phyloP scores from a whole-genome alignment of 2,329 filamentous ascomycete species.

The Monosporascus sp. region DNA sequence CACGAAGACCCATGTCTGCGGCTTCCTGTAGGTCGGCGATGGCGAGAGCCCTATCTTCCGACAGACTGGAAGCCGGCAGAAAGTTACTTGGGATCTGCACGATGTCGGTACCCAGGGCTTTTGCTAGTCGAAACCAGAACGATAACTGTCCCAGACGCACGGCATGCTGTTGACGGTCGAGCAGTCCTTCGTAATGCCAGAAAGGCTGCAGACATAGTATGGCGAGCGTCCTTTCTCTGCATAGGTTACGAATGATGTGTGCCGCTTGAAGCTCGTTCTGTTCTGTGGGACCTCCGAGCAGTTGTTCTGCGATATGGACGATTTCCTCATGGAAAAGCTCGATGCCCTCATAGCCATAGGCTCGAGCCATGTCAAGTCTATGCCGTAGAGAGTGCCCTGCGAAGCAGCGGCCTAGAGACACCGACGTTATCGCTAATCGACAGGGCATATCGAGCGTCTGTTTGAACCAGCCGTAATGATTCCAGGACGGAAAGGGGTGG shows the following conservation, averaged over 20 bases:
- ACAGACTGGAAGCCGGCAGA: slow-evolving; percentile 42
- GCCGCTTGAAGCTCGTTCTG: slow-evolving; percentile 53
- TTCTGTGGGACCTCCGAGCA: slow-evolving; percentile 34
- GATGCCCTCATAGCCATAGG: slow-evolving; percentile 61
- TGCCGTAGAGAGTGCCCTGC: slow-evolving; percentile 61
- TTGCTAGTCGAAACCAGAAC: slow-evolving; percentile 64
- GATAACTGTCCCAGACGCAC: slow-evolving; percentile 56
- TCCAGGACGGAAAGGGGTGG: too few species aligned
- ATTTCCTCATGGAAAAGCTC: slow-evolving; percentile 79
- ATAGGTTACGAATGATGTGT: slow-evolving; percentile 49
- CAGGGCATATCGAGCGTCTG: slow-evolving; percentile 38
- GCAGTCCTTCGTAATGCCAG: slow-evolving; percentile 68
- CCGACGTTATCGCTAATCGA: slow-evolving; percentile 65
- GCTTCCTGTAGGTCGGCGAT: slow-evolving; percentile 57
- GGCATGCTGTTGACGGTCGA: slow-evolving; percentile 54
- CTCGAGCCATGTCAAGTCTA: slow-evolving; percentile 64
- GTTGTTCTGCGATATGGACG: slow-evolving; percentile 47
- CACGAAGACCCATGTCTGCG: slow-evolving; percentile 59
- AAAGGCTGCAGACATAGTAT: slow-evolving; percentile 73
- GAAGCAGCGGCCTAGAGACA: slow-evolving; percentile 66
- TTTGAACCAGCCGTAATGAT: not conserved
- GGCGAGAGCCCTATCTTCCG: slow-evolving; percentile 47
- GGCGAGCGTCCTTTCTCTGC: slow-evolving; percentile 45
- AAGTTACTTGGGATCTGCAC: slow-evolving; percentile 72
- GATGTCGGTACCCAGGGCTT: slow-evolving; percentile 60